Conservation (phyloP, 2,329 filamentous ascomycete species). For the Neopestalotiopsis rosae region DNA sequence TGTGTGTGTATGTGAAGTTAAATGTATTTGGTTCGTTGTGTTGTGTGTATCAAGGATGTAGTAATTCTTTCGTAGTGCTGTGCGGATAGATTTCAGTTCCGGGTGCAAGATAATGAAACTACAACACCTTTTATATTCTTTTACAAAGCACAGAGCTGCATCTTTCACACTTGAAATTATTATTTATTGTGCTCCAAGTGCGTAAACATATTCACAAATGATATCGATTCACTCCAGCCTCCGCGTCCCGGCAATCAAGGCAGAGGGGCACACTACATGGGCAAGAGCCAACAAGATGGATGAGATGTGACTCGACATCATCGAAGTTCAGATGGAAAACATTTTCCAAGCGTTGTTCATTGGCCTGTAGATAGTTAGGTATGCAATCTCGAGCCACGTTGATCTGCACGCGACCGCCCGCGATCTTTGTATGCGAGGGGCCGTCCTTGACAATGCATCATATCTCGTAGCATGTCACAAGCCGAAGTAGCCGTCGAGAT, state of each 20-base stretch:
- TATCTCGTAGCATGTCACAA: not conserved
- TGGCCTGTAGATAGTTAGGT: not conserved
- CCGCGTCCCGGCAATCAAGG: no score
- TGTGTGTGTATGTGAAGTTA: not conserved
- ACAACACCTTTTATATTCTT: not conserved
- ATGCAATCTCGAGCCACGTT: not conserved
- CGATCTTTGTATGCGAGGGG: slow-evolving; percentile 1
- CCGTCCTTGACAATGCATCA: not conserved
- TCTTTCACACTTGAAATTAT: not conserved
- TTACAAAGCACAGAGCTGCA: not conserved
- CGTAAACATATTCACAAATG: not conserved
- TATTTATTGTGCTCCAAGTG: not conserved
- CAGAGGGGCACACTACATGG: no score
- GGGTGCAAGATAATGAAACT: not conserved
- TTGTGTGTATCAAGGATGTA: not conserved
- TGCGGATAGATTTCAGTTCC: not conserved
- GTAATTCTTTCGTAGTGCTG: not conserved
- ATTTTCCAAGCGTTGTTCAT: not conserved
- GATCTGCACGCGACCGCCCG: not conserved
- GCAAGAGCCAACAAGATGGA: no score
- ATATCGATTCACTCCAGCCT: no score
- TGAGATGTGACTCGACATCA: not conserved
- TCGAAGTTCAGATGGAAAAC: not conserved
- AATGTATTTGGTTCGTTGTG: not conserved
- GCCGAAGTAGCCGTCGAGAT: not conserved